These are phyloP conservation scores for Fusarium sp. DNA, from an alignment of 2,329 filamentous ascomycete genomes.

Conservation along the genomic window DNA sequence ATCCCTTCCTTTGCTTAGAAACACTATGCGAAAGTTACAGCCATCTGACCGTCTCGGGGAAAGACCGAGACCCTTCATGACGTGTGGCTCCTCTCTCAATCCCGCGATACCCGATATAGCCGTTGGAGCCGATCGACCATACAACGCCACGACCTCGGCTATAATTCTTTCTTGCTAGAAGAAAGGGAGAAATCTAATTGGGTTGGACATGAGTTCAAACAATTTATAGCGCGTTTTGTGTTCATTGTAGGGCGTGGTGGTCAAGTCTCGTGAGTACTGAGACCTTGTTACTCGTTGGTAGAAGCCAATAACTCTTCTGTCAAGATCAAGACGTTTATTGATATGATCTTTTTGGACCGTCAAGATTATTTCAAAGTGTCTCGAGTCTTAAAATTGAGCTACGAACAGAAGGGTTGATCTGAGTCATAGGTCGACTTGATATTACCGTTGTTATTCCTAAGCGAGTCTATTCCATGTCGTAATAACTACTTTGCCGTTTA, in stretches of 20 bases:
- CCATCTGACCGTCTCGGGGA: not conserved
- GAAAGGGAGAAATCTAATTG: not conserved
- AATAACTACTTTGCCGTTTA: not conserved
- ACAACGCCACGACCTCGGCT: not conserved
- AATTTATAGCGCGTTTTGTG: not conserved
- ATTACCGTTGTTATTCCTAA: not conserved
- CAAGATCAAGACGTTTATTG: not conserved
- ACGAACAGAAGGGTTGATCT: not conserved
- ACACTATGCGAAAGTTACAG: not conserved
- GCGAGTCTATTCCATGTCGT: not conserved
- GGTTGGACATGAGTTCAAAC: too few species aligned
- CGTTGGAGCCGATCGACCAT: slow-evolving; percentile 4
- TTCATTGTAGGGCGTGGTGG: not conserved
- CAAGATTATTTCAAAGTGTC: too few species aligned
- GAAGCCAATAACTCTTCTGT: not conserved
- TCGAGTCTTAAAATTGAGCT: not conserved
- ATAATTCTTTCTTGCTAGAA: not conserved
- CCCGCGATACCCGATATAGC: slow-evolving; percentile 24
- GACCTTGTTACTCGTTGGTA: not conserved
- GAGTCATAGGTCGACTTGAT: not conserved
- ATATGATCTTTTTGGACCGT: too few species aligned
- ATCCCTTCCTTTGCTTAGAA: not conserved
- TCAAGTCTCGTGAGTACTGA: not conserved
- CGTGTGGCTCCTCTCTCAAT: not conserved
- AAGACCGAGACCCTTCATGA: slow-evolving; percentile 1